phyloP scores from a whole-genome alignment of 2,329 filamentous ascomycete genomes.

The Aotearoamyces nothofagi region DNA sequence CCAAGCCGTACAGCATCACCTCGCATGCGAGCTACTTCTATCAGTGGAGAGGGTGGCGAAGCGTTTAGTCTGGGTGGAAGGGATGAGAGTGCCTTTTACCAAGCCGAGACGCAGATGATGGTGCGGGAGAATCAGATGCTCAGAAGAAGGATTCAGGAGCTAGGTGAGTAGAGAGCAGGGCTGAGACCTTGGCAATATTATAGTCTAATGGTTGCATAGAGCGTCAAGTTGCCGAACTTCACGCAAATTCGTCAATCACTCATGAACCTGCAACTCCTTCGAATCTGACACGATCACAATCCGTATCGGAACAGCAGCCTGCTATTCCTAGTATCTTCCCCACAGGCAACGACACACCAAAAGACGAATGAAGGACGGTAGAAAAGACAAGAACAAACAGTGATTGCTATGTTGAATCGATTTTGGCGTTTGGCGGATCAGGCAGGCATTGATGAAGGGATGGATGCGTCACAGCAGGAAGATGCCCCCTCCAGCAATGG shows the following conservation, averaged over 20 bases:
- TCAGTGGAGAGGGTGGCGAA: slow-evolving; percentile 43
- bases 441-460: too few relatives aligned
- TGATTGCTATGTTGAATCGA: too few relatives aligned
- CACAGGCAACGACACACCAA: background rate
- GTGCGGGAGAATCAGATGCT: slow-evolving; percentile 74
- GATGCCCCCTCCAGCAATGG: too few relatives aligned
- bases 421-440: too few relatives aligned
- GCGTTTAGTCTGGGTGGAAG: slow-evolving; percentile 43
- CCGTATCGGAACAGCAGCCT: slow-evolving; percentile 15
- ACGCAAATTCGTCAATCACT: slow-evolving; percentile 15
- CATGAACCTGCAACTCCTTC: slow-evolving; percentile 18
- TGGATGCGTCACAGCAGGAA: too few relatives aligned
- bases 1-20: slow-evolving; percentile 41
- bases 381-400: too few relatives aligned
- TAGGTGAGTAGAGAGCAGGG: slow-evolving; percentile 45
- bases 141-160: slow-evolving; percentile 55
- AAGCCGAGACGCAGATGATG: slow-evolving; percentile 67
- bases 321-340: too few relatives aligned
- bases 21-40: slow-evolving; percentile 38
- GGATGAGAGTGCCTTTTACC: slow-evolving; percentile 67
- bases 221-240: slow-evolving; percentile 10
- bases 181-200: too few relatives aligned
- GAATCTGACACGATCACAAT: slow-evolving; percentile 15
- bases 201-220: too few relatives aligned
- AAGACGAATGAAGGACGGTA: slow-evolving; percentile 1